phyloP scores from a whole-genome alignment of 129 eudicot genomes.

The Chrysanthemum makinoi region DNA sequence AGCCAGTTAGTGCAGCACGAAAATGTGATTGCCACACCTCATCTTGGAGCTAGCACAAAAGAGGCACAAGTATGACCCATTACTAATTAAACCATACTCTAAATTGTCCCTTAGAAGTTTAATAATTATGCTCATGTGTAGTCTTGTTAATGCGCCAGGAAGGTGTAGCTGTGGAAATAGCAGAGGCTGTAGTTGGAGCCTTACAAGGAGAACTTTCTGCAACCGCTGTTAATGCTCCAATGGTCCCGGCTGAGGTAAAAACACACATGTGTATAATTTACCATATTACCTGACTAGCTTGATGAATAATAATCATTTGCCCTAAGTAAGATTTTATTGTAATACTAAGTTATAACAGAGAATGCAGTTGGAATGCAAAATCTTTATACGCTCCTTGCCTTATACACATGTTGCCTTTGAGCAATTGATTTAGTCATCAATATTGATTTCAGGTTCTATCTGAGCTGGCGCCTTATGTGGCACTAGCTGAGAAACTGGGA shows the following conservation, averaged over 20 bases:
- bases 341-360: too few relatives aligned
- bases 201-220: background rate
- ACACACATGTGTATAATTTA: background rate
- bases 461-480: background rate
- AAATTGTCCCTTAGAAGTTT: too few relatives aligned
- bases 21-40: background rate
- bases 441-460: background rate
- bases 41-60: background rate
- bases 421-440: too few relatives aligned
- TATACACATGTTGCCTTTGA: too few relatives aligned
- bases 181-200: background rate
- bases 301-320: background rate
- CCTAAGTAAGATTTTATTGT: background rate
- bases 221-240: background rate
- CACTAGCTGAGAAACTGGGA: background rate
- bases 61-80: background rate
- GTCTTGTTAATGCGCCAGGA: background rate
- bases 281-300: too few relatives aligned
- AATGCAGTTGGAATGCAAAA: too few relatives aligned
- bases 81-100: too few relatives aligned
- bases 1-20: background rate
- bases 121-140: too few relatives aligned
- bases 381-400: too few relatives aligned
- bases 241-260: constrained; percentile 2
- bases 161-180: background rate